Conservation (phyloP, 305 asterid species). For the Vinca major region DNA sequence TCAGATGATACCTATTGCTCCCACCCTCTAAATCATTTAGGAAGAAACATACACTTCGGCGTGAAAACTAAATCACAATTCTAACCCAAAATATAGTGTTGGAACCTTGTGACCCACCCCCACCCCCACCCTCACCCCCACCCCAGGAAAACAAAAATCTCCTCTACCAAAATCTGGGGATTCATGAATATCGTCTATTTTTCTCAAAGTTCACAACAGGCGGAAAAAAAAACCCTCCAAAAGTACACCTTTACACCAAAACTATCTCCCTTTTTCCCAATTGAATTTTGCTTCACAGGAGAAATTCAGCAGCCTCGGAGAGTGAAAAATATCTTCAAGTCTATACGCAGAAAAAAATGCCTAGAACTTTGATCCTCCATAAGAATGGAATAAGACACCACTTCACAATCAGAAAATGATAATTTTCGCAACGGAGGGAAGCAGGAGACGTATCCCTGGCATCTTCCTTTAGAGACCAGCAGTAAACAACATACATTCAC, state of each 20-base stretch:
- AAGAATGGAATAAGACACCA: background rate
- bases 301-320: conserved; percentile 23
- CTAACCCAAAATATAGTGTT: background rate
- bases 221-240: conserved; percentile 16
- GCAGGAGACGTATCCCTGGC: conserved; percentile 27
- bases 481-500: conserved; percentile 15
- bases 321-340: conserved; percentile 28
- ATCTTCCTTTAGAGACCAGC: conserved; percentile 21
- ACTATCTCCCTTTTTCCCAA: conserved; percentile 19
- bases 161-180: too few relatives aligned
- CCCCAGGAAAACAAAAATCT: too few relatives aligned
- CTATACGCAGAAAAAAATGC: conserved; percentile 12
- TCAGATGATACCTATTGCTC: background rate
- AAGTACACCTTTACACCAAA: conserved; percentile 37
- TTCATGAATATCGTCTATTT: conserved; percentile 6
- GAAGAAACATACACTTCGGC: background rate
- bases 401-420: conserved; percentile 24
- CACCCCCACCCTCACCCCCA: background rate
- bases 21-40: background rate
- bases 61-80: background rate
- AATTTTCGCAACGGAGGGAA: conserved; percentile 17
- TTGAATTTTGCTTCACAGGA: conserved; percentile 21
- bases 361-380: conserved; percentile 1
- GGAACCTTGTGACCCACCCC: conserved; percentile 2
- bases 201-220: conserved; percentile 18